A percentile compares a stretch with the other conserved stretches of the same genome.
These are phyloP conservation scores for Penicillium ucsense DNA, from an alignment of 495 filamentous ascomycete genomes.

Conservation along the genomic window DNA sequence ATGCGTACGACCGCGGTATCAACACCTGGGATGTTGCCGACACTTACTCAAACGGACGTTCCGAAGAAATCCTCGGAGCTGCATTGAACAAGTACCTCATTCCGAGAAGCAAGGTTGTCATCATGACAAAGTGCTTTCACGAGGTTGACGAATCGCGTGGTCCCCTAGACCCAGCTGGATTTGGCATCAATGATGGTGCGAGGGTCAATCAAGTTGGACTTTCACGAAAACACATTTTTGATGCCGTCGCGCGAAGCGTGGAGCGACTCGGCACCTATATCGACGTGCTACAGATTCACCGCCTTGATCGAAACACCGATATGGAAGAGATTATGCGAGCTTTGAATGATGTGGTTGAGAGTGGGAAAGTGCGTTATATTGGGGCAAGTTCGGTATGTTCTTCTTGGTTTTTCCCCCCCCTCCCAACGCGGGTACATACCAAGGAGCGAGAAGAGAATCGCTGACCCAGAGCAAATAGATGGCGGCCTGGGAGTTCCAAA, in stretches of 20 bases:
- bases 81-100: conserved; percentile 61
- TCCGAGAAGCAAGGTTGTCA: conserved; percentile 58
- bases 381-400: conserved; percentile 39
- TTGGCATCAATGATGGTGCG: conserved; percentile 14
- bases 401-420: too few species aligned
- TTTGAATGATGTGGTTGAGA: conserved; percentile 54
- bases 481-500: conserved; percentile 35
- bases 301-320: conserved; percentile 41
- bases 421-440: too few species aligned
- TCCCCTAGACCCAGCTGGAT: conserved; percentile 9
- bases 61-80: conserved; percentile 62
- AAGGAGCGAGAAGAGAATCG: too few species aligned
- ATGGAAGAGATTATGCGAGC: conserved; percentile 66
- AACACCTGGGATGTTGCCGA: conserved; percentile 46
- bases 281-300: conserved; percentile 46
- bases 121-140: conserved; percentile 63
- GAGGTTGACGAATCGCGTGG: conserved; percentile 22
- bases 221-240: conserved; percentile 42
- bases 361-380: conserved; percentile 57
- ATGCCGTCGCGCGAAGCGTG: conserved; percentile 40
- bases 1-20: conserved; percentile 55
- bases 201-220: conserved; percentile 40
- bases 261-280: conserved; percentile 42
- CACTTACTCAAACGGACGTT: conserved; percentile 57
- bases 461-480: too few species aligned